phyloP scores from a whole-genome alignment of 164 flowering plant species.

The Hamamelis virginiana region DNA sequence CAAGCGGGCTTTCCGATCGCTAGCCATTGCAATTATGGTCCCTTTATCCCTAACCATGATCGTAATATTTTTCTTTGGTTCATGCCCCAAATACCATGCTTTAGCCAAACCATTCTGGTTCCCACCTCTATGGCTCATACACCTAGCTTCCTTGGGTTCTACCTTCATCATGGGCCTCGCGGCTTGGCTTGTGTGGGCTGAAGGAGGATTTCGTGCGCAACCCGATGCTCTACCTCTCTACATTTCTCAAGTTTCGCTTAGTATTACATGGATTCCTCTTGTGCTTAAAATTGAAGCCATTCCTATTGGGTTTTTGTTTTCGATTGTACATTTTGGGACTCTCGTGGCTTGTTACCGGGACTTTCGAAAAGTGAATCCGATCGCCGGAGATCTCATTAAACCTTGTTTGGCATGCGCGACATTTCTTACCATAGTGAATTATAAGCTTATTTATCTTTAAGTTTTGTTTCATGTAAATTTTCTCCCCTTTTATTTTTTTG shows the following conservation, averaged over 20 bases:
- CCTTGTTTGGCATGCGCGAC: slow-evolving; percentile 34
- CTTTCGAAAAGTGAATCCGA: slow-evolving; percentile 23
- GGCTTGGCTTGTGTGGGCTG: slow-evolving; percentile 40
- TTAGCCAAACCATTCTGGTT: slow-evolving; percentile 27
- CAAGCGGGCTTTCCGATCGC: slow-evolving; percentile 19
- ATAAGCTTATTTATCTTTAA: slow-evolving; percentile 20
- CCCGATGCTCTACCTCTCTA: slow-evolving; percentile 32
- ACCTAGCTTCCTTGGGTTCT: slow-evolving; percentile 21
- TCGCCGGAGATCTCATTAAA: slow-evolving; percentile 27
- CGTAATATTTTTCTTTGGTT: slow-evolving; percentile 21
- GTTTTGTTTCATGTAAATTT: not conserved
- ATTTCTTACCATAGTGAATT: slow-evolving; percentile 25
- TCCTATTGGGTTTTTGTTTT: slow-evolving; percentile 19
- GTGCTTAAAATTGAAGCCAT: slow-evolving; percentile 23
- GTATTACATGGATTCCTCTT: slow-evolving; percentile 32
- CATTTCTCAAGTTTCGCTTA: slow-evolving; percentile 21
- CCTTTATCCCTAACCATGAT: slow-evolving; percentile 20
- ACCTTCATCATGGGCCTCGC: slow-evolving; percentile 33
- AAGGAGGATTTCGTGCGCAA: slow-evolving; percentile 24
- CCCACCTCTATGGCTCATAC: slow-evolving; percentile 30
- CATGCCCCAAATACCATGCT: slow-evolving; percentile 17
- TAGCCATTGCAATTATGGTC: slow-evolving; percentile 9
- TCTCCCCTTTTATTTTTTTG: too few relatives aligned
- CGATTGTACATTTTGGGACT: slow-evolving; percentile 22
- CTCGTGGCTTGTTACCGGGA: slow-evolving; percentile 15